phyloP scores from a whole-genome alignment of 2,329 filamentous ascomycete species.

The Fusarium musae region DNA sequence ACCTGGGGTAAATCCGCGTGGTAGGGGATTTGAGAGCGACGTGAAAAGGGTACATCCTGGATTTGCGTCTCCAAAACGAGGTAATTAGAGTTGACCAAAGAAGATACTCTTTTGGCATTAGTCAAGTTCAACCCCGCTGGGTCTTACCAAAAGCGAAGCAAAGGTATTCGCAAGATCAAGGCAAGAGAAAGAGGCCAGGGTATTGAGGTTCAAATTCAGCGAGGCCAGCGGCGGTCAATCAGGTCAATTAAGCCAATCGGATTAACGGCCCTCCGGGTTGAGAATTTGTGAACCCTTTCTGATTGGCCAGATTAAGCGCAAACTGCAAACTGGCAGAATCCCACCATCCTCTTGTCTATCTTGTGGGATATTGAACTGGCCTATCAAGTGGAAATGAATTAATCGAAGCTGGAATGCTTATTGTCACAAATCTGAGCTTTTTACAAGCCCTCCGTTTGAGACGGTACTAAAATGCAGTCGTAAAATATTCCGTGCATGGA shows the following conservation, averaged over 20 bases:
- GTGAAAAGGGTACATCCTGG: background rate
- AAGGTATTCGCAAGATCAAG: background rate
- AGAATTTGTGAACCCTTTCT: background rate
- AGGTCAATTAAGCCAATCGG: too few species aligned
- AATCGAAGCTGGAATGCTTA: background rate
- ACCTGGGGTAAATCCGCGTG: too few species aligned
- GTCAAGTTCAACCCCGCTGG: background rate
- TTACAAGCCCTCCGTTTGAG: background rate
- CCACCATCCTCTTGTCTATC: background rate
- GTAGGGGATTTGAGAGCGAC: too few species aligned
- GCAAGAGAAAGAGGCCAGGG: background rate
- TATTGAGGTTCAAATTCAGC: too few species aligned
- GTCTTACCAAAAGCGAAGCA: background rate
- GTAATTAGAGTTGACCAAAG: background rate
- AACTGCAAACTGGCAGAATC: too few species aligned
- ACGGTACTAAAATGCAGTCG: background rate
- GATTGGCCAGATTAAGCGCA: background rate
- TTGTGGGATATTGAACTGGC: background rate
- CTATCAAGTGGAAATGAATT: background rate
- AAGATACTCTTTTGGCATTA: too few species aligned
- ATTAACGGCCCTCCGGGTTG: too few species aligned
- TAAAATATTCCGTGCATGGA: background rate
- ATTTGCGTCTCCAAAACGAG: background rate
- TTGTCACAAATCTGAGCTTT: background rate
- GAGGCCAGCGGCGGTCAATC: too few species aligned